Base-by-base conservation (phyloP, 371 early-diverging fungal species). In the Nematocida sp. region DNA sequence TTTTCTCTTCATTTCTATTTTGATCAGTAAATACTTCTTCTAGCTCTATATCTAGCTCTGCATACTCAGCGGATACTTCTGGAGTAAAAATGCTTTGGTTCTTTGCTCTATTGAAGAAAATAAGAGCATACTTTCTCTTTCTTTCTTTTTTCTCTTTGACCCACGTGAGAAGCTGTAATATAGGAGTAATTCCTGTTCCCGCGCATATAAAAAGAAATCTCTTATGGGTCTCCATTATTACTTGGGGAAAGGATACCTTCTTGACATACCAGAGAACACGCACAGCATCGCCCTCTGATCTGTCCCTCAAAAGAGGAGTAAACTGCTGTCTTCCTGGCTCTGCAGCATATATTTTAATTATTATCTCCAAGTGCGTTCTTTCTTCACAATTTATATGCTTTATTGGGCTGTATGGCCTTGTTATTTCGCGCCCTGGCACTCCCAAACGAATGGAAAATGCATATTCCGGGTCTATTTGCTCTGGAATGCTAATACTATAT, bases 171-270 rank as follows among this genome's bases (percentile, higher is more conserved):
- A 88, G 66, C 86, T 92, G 91, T 28, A 87, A 68, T 91, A 92
- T 92, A 55, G 93, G 93, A 1, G 93, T 91, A 78, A 93, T 89
- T 61, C 93, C 93, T 36, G 94, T 89, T 40, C 97, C 95, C 65
- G 94, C 93, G 48, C 91, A 90, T 78, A 95, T 88, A 89, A 96
- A 47, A 23, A 32, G 35, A 9, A 71, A 2, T 0, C 16, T 9
- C 42, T 23, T 42, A 30, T 59, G 23, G 16, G 13, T 26, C 4
- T 47, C 28, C 2, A 1, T 13, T 9, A 68, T 5, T 7, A 68
- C 56, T 35, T 68, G 40, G 2, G n/a, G 2, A 18, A 71, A 60
- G 4, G 75, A 25, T 11, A 45, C 18, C 35, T 71, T 71, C 20
- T 30, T 20, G 9, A 33, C 39, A 28, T 71, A 71, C 61, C 75